Evolutionary conservation across 73 alveolate species (phyloP), one percentile per base, ranked within the genome.

Genomic region (Blepharisma japonicum): DNA sequence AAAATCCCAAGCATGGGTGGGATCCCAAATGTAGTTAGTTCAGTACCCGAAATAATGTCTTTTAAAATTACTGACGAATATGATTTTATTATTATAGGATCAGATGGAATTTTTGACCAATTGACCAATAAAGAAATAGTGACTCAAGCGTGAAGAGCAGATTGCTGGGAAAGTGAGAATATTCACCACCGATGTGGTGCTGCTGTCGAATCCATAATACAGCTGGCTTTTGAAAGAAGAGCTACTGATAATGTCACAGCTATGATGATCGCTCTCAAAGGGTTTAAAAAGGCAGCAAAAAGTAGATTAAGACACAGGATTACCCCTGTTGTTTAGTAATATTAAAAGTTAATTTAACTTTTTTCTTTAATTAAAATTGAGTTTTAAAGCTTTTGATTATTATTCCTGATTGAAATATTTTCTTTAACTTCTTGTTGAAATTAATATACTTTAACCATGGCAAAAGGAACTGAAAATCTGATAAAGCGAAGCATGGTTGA

Each of bases 171-270:
- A 38, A 89, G 90, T 68, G 55, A 45, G 55, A 83, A 88, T 66
- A 78, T 94, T 27, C 98, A 94, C 77, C 84, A 89, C 68, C 79
- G 80, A 79, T 81, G 95, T 77, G 98, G 99, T 18, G 56, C 77
- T 79, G 96, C 91, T 39, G 98, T 93, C 11, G 99, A 94, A 81
- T 89, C 86, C 55, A 89, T 94, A 45, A 77, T 94, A 56, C 90
- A 93, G 68, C 77, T 90, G 45, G 77, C 99, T 1, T 80, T 94
- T 84, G 83, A 71, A 66, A 87, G 98, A 77, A 81, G 94, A 81
- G 77, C 93, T 45, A 81, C 87, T 56, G 98, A 92, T 78, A 92
- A 92, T 77, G 91, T 92, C 47, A 92, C 98, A 7, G 86, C 91
- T 50, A 84, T 90, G 61, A 87, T 90, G 86, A 84, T 84, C 42